These are phyloP conservation scores for Trichoderma erinaceum DNA, from an alignment of 495 filamentous ascomycete species.

Conservation along the genomic window DNA sequence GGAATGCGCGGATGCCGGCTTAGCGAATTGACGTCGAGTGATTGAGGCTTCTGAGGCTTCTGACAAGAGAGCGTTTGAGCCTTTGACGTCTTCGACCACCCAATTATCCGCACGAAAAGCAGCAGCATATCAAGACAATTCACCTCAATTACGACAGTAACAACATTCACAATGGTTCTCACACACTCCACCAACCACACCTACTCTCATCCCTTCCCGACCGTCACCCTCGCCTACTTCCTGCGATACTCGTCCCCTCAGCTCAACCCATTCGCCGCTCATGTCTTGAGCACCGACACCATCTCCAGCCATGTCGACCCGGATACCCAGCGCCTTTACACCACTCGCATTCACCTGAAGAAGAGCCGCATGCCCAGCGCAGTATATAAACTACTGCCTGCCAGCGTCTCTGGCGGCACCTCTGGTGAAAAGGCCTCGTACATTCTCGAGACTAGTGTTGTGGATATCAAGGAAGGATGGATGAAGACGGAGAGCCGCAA, in stretches of 20 bases:
- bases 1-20: slow-evolving; percentile 6
- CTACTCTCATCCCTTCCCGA: slow-evolving; percentile 86
- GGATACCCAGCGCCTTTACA: slow-evolving; percentile 70
- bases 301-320: slow-evolving; percentile 82
- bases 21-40: neutral
- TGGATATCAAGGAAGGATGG: slow-evolving; percentile 85
- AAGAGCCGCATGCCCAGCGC: slow-evolving; percentile 81
- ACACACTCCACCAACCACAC: slow-evolving; percentile 72
- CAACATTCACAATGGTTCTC: slow-evolving; percentile 40
- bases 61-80: neutral
- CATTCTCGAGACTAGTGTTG: slow-evolving; percentile 84
- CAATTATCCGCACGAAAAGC: neutral
- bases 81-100: neutral
- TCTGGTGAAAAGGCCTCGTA: slow-evolving; percentile 72
- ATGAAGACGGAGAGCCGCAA: slow-evolving; percentile 80
- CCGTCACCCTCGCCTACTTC: slow-evolving; percentile 95
- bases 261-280: slow-evolving; percentile 83
- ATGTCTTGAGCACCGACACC: slow-evolving; percentile 95
- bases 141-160: neutral
- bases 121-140: neutral
- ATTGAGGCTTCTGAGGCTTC: neutral
- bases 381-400: slow-evolving; percentile 74
- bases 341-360: slow-evolving; percentile 87
- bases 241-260: slow-evolving; percentile 77
- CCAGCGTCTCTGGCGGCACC: slow-evolving; percentile 59